Conservation (phyloP, 495 filamentous ascomycete species). For the Hyaloscypha finlandica region DNA sequence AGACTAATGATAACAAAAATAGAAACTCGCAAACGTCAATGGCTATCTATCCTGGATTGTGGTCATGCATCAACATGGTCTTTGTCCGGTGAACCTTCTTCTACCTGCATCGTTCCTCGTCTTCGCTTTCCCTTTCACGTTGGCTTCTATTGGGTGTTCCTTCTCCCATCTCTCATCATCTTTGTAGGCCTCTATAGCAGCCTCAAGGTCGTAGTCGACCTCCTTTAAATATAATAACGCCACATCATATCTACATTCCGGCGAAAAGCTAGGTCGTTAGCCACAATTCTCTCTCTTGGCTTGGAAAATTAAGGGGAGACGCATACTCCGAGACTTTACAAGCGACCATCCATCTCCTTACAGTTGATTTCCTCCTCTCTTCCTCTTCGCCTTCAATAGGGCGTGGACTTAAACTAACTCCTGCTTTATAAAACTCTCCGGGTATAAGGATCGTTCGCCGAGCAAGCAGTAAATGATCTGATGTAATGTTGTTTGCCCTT, state of each 20-base stretch:
- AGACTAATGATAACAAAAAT: constrained; percentile 23
- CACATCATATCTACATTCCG: constrained; percentile 60
- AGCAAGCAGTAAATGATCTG: constrained; percentile 65
- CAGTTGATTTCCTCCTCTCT: constrained; percentile 61
- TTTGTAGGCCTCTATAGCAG: constrained; percentile 59
- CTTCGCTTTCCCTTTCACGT: constrained; percentile 38
- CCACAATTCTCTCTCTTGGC: constrained; percentile 7
- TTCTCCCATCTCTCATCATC: constrained; percentile 74
- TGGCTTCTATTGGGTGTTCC: constrained; percentile 58
- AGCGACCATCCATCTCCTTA: constrained; percentile 70
- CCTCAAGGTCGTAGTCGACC: constrained; percentile 62
- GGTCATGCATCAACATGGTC: neutral
- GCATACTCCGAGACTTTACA: constrained; percentile 68
- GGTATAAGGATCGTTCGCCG: constrained; percentile 70
- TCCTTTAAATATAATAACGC: constrained; percentile 71
- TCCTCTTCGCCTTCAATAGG: constrained; percentile 71
- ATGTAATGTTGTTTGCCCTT: constrained; percentile 60
- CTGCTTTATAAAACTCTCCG: constrained; percentile 60
- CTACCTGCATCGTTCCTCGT: constrained; percentile 30
- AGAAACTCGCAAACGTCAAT: constrained; percentile 12
- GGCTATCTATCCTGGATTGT: constrained; percentile 17
- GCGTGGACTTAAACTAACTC: constrained; percentile 61
- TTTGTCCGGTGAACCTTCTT: constrained; percentile 34
- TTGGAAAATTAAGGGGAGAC: neutral
- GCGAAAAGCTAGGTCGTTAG: constrained; percentile 26